These are phyloP conservation scores for Pseudocercospora fuligena DNA, from an alignment of 2,329 filamentous ascomycete genomes.

Conservation along the genomic window DNA sequence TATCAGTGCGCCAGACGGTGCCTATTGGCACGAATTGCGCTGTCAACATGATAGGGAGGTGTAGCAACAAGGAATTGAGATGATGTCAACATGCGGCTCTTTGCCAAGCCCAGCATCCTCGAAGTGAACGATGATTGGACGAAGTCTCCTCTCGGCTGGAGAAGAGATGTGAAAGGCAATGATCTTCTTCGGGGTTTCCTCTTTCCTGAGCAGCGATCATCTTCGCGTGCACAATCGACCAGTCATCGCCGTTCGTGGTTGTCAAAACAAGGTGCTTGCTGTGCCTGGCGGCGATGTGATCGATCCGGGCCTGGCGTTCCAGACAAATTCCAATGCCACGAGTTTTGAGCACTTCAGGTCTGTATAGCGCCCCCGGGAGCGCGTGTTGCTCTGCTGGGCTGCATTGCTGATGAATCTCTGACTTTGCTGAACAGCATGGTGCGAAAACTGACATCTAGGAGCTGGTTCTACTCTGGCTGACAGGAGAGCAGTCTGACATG, in stretches of 20 bases:
- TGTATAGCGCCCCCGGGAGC: no score
- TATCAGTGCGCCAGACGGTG: neutral
- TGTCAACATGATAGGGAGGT: neutral
- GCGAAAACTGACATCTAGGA: neutral
- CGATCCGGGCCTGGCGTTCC: constrained; percentile 5
- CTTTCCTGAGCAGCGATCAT: constrained; percentile 2
- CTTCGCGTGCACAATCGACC: neutral
- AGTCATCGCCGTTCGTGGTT: constrained; percentile 3
- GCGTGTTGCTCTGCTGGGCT: no score
- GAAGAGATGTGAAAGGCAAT: neutral
- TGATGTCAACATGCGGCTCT: neutral
- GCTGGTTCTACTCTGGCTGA: neutral
- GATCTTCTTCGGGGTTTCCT: neutral
- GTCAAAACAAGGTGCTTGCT: neutral
- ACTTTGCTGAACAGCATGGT: constrained; percentile 2
- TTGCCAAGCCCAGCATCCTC: no score
- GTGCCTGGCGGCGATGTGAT: neutral
- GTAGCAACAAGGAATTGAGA: neutral
- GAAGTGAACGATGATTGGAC: neutral
- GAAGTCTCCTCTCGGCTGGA: neutral
- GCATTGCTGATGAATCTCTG: neutral
- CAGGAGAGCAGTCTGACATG: constrained; percentile 17
- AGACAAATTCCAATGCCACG: constrained; percentile 3
- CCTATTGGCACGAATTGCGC: neutral
- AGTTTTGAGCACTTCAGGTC: constrained; percentile 10